Conservation (phyloP, 2,329 filamentous ascomycete species). For the Penicillium concentricum region DNA sequence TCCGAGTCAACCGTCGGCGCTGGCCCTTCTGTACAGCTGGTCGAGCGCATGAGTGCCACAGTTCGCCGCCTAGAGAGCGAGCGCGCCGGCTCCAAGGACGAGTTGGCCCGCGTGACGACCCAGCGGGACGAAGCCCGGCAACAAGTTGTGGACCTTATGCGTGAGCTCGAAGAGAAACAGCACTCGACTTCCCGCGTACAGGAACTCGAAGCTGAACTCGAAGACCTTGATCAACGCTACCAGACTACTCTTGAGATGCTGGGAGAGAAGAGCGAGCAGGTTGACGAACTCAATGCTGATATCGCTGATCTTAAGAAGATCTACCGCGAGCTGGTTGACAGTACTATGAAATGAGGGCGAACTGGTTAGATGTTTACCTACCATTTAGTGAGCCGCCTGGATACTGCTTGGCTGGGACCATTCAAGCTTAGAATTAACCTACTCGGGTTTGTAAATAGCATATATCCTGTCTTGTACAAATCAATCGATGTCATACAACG, state of each 20-base stretch:
- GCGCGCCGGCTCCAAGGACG: slow-evolving; percentile 84
- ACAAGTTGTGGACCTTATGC: slow-evolving; percentile 88
- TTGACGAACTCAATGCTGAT: slow-evolving; percentile 86
- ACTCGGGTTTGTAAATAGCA: slow-evolving; percentile 5
- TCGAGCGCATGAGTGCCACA: slow-evolving; percentile 92
- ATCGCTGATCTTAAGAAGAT: slow-evolving; percentile 93
- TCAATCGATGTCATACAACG: neutral
- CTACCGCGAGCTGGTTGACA: slow-evolving; percentile 88
- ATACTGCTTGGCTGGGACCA: neutral
- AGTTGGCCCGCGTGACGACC: slow-evolving; percentile 72
- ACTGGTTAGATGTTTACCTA: neutral
- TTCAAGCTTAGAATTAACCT: neutral
- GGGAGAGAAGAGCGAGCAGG: slow-evolving; percentile 93
- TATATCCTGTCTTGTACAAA: slow-evolving; percentile 4
- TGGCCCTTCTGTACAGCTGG: slow-evolving; percentile 88
- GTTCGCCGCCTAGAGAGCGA: slow-evolving; percentile 89
- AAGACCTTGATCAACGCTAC: slow-evolving; percentile 71
- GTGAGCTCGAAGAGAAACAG: slow-evolving; percentile 73
- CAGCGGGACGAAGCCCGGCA: slow-evolving; percentile 90
- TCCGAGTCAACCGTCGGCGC: slow-evolving; percentile 87
- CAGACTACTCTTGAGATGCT: slow-evolving; percentile 91
- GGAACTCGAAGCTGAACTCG: slow-evolving; percentile 66
- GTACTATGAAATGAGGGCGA: slow-evolving; percentile 63
- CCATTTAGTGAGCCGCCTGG: neutral
- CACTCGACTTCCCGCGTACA: slow-evolving; percentile 59